Evolutionary conservation across 2,329 filamentous ascomycete genomes (phyloP), one percentile per base, ranked within the genome.

Genomic region (Eutypella sp.): DNA sequence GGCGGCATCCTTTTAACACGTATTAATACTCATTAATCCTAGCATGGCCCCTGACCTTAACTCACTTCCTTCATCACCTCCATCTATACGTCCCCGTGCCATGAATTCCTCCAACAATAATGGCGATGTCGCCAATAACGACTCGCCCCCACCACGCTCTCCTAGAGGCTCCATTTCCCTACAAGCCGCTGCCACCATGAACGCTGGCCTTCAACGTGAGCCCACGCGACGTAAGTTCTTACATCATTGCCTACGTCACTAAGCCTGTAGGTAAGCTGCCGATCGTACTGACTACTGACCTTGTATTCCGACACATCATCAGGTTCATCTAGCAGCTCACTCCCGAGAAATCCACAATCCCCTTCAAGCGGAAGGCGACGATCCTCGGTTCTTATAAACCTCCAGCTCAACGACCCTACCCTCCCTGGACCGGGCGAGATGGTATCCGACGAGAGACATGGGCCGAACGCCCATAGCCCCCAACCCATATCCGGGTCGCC

Each of bases 111-210:
- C 59, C 27, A 59, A 54, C 39, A 48, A 43, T 34, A 56, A 61
- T 41, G 56, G 49, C 46, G 63, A 65, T 38, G 46, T 59, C 29
- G 45, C 46, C 36, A 33, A 54, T 40, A 57, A 79, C 20, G 76
- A 81, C 22, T 78, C 79, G 25, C 74, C 79, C 40, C 82, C 82
- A 38, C 78, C 81, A 31, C 75, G 84, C 55, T 81, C 81, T 41
- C 78, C 84, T 11, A 19, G 36, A 22, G 36, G 36, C 27, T 81
- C 85, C 34, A 76, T 79, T 50, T 89, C 86, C 13, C 75, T 93
- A 9, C 86, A 87, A 61, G 87, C 86, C 42, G 82, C 87, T 11
- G 87, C 86, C 7, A 83, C 85, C 37, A 78, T 91, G 66, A 92
- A 92, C 62, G 85, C 87, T 23, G 81, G 87, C 42, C 78, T 89